Base-by-base conservation (phyloP, 768 basidiomycete genomes). In the Psilocybe azurescens region DNA sequence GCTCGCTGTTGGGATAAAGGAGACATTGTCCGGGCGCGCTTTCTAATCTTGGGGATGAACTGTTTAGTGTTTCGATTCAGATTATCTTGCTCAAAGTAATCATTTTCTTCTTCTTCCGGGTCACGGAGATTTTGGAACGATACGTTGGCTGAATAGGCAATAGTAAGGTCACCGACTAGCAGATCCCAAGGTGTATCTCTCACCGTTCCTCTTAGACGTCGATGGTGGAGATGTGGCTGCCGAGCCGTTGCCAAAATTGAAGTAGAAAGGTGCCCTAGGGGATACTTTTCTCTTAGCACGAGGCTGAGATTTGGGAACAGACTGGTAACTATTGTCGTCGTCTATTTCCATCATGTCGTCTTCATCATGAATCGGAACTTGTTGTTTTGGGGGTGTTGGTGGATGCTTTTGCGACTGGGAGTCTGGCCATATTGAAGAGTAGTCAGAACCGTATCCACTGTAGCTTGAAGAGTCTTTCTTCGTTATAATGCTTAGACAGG, bases 21-120 rank as follows among this genome's bases (percentile, higher is more conserved):
- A 24, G 88, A 82, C 1, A 74, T 67, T 0, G 80, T 86, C 56
- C 89, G 80, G 29, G 78, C 77, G 13, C 86, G 82, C 69, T 89
- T 89, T 20, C 69, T 68, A 56, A 70, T 65, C 57, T 70, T 73
- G n/a, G 75, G 62, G 28, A 71, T 55, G 60, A 77, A 79, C 50
- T 66, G 73, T 36, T 66, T 72, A 1, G 72, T 72, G 50, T 74
- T 75, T 60, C 73, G 74, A 39, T 73, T 66, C 11, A 56, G 20
- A 11, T 77, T 74, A 46, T 79, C 78, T 33, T 78, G 76, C 30
- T 66, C 60, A 18, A 70, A 58, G 29, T 68, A 71, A 18, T 63
- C 66, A 58, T 72, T 67, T 41, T 77, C 76, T 24, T 72, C 72
- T 44, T 77, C 72, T n/a, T 76, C 73, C 8, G 69, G 68, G 32